A percentile compares a stretch with the other conserved stretches of the same genome.
These are phyloP conservation scores for Achaetomiella virescens DNA, from an alignment of 495 filamentous ascomycete species.

Conservation along the genomic window DNA sequence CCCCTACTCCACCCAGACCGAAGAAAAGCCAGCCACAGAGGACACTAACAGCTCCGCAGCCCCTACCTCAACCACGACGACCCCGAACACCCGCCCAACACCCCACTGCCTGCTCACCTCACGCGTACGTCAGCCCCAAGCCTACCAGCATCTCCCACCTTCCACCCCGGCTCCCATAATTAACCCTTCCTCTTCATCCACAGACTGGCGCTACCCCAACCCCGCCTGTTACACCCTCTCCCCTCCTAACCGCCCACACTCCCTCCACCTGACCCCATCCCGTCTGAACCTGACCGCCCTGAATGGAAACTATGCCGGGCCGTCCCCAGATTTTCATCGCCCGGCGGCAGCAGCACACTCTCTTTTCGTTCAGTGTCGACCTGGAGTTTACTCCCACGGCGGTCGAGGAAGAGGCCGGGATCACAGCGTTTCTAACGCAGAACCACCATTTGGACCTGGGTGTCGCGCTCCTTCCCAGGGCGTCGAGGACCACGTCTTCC, in stretches of 20 bases:
- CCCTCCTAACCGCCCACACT: conserved; percentile 28
- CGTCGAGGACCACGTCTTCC: conserved; percentile 8
- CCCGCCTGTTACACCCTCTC: conserved; percentile 37
- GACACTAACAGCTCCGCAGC: conserved; percentile 19
- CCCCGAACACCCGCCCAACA: conserved; percentile 31
- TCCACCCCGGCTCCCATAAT: too few species aligned
- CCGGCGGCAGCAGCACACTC: conserved; percentile 44
- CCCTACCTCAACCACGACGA: conserved; percentile 32
- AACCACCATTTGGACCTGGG: conserved; percentile 49
- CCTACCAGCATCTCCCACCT: too few species aligned
- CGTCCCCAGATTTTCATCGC: conserved; percentile 40
- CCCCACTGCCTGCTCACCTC: conserved; percentile 40
- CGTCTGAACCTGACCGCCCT: conserved; percentile 43
- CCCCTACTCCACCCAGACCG: neutral
- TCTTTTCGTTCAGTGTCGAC: conserved; percentile 43
- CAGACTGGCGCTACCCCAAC: conserved; percentile 46
- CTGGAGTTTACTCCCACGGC: conserved; percentile 34
- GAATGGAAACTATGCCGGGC: conserved; percentile 40
- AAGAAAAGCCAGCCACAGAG: neutral
- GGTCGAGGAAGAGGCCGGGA: conserved; percentile 36
- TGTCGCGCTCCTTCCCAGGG: conserved; percentile 36
- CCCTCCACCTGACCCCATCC: conserved; percentile 38
- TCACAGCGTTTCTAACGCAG: conserved; percentile 46
- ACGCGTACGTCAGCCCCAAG: too few species aligned
- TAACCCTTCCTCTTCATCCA: too few species aligned